Evolutionary conservation across 306 rosid species (phyloP).

Genomic region (Carpinus fangiana): DNA sequence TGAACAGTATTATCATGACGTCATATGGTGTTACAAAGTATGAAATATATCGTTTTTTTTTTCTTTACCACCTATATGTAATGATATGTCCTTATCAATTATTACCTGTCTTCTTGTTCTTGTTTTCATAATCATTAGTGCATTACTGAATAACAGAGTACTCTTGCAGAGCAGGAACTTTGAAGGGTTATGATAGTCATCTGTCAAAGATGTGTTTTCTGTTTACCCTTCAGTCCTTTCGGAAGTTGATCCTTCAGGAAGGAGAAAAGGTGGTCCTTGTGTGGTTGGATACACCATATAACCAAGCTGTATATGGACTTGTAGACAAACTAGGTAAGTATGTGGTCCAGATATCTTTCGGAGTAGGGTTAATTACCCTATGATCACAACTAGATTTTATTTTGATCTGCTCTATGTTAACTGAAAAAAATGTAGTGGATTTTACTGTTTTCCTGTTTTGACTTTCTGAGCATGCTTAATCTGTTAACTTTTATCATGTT

Average conservation of each 20-base stretch:
- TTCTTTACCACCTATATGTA: not conserved
- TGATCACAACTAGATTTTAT: slow-evolving; percentile 5
- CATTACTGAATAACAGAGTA: slow-evolving; percentile 10
- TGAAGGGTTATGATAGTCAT: slow-evolving; percentile 64
- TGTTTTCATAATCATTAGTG: slow-evolving; percentile 9
- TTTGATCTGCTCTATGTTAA: not conserved
- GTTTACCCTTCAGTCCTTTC: slow-evolving; percentile 79
- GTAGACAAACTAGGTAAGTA: slow-evolving; percentile 83
- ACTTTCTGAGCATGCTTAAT: slow-evolving; percentile 16
- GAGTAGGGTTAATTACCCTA: slow-evolving; percentile 17
- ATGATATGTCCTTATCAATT: not conserved
- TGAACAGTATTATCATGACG: not conserved
- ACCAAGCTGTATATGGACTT: slow-evolving; percentile 91
- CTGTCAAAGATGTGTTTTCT: slow-evolving; percentile 80
- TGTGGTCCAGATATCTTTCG: slow-evolving; percentile 24
- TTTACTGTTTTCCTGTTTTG: slow-evolving; percentile 7
- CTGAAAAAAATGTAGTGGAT: not conserved
- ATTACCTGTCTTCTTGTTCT: not conserved
- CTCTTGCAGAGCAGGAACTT: slow-evolving; percentile 58
- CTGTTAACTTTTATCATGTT: slow-evolving; percentile 25
- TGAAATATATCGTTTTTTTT: not conserved
- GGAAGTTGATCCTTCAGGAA: slow-evolving; percentile 94
- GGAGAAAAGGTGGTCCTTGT: slow-evolving; percentile 97
- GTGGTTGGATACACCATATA: slow-evolving; percentile 89
- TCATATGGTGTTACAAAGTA: not conserved